phyloP scores from a whole-genome alignment of 805 yeast species.

The Spencermartinsiella europaea region DNA sequence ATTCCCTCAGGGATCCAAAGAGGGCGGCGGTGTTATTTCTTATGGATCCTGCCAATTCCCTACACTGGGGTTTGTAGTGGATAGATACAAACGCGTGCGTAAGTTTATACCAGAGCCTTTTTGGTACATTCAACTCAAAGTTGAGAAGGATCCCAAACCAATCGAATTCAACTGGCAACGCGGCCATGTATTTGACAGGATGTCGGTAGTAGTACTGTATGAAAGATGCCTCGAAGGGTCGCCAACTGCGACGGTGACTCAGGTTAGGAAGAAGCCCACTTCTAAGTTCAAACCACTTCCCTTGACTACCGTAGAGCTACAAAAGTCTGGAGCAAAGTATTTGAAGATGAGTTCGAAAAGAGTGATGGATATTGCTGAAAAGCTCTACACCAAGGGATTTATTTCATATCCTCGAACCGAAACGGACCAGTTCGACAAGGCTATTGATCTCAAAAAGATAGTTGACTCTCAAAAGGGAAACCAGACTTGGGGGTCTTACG shows the following conservation, averaged over 20 bases:
- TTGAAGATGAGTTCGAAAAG: constrained; percentile 76
- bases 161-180: constrained; percentile 66
- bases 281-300: constrained; percentile 82
- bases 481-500: constrained; percentile 68
- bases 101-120: constrained; percentile 70
- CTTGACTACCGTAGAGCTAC: constrained; percentile 88
- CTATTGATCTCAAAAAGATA: constrained; percentile 63
- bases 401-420: constrained; percentile 97
- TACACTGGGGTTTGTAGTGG: constrained; percentile 93
- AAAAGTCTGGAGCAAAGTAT: constrained; percentile 72
- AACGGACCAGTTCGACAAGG: constrained; percentile 76
- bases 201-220: constrained; percentile 57
- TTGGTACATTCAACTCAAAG: constrained; percentile 63
- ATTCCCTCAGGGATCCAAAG: constrained; percentile 29
- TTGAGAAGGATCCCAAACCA: constrained; percentile 22
- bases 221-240: constrained; percentile 54
- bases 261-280: constrained; percentile 56
- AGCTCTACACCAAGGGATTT: constrained; percentile 76
- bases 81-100: constrained; percentile 71
- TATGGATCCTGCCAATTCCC: constrained; percentile 98
- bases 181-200: constrained; percentile 65
- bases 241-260: constrained; percentile 47
- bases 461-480: constrained; percentile 56
- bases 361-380: constrained; percentile 74
- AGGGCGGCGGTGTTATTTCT: constrained; percentile 54